Evolutionary conservation across 1,284 basidiomycete genomes (phyloP), one percentile per base, ranked within the genome.

Genomic region (Malassezia furfur): DNA sequence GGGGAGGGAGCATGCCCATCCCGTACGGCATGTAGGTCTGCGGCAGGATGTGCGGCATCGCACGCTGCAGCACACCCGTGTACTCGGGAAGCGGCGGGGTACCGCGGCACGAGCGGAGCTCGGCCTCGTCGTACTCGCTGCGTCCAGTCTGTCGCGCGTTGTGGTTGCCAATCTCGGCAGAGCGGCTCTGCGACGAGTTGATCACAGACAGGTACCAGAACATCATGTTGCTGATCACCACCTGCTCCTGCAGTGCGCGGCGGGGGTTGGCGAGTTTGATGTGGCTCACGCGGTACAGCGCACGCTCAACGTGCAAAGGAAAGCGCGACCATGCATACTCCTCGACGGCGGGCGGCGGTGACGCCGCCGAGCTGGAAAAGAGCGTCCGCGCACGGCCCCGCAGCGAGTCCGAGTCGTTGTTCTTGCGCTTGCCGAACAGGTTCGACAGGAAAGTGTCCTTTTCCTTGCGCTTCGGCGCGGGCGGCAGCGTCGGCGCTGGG

Each of bases 131-230:
- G 48, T 65, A 63, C 37, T 61, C 55, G 25, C 55, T 57, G 17
- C 14, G 35, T 8, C 43, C 49, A 12, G 22, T 28, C 7, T 40
- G 38, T 14, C 48, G 31, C 6, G 43, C n/a, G 37, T 37, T 12
- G 36, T 19, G 15, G 44, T n/a, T 19, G 9, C 31, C 28, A 17
- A 45, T 21, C 10, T 19, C 19, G 44, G 45, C 19, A 11, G 55
- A 51, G 9, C 69, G 62, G 5, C 68, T 58, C 40, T 70, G 67
- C 6, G 78, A 74, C 32, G 80, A 90, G 75, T 96, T 96, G 77
- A 98, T 94, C 62, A 98, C 83, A n/a, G 89, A 88, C 37, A 98
- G 81, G 75, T 98, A 98, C 93, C 93, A 98, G 80, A 98, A 98
- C 91, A 96, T 98, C 65, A 98, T 80, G 76, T 98, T 98, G 68